Percentiles rank a stretch among this genome's conserved stretches.
Conservation (phyloP, 192 early-diverging fungal species). For the Pilaira anomala region DNA sequence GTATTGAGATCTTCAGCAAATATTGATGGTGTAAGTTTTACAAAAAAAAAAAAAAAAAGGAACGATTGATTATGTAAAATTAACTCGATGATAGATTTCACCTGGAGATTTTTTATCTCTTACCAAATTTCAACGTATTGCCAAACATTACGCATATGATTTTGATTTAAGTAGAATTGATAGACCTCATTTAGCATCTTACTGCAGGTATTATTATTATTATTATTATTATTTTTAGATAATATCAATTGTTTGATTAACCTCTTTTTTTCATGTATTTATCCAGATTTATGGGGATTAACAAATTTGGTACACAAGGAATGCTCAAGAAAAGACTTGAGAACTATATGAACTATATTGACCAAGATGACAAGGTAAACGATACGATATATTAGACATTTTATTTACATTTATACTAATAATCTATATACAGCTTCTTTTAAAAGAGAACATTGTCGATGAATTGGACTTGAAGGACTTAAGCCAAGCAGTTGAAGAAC, state of each 20-base stretch:
- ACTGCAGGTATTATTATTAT: constrained; percentile 51
- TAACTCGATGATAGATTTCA: constrained; percentile 41
- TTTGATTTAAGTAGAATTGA: constrained; percentile 46
- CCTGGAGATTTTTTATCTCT: constrained; percentile 37
- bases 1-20: constrained; percentile 38
- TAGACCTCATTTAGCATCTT: constrained; percentile 41
- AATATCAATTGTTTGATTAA: too few species aligned
- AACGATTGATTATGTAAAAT: too few species aligned
- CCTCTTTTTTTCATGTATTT: too few species aligned
- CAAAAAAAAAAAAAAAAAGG: not conserved
- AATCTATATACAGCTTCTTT: constrained; percentile 27
- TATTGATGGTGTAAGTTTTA: constrained; percentile 33
- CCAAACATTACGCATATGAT: constrained; percentile 44
- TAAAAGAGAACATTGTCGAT: constrained; percentile 40
- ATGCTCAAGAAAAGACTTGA: constrained; percentile 43
- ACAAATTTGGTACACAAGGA: constrained; percentile 42
- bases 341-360: constrained; percentile 41
- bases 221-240: too few species aligned
- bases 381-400: too few species aligned
- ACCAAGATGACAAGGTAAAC: constrained; percentile 42
- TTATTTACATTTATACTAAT: not conserved
- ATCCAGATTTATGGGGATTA: constrained; percentile 50
- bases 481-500: constrained; percentile 47
- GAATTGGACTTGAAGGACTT: constrained; percentile 37
- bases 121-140: constrained; percentile 34